phyloP scores from a whole-genome alignment of 306 rosid species.

The Quercus engelmannii region DNA sequence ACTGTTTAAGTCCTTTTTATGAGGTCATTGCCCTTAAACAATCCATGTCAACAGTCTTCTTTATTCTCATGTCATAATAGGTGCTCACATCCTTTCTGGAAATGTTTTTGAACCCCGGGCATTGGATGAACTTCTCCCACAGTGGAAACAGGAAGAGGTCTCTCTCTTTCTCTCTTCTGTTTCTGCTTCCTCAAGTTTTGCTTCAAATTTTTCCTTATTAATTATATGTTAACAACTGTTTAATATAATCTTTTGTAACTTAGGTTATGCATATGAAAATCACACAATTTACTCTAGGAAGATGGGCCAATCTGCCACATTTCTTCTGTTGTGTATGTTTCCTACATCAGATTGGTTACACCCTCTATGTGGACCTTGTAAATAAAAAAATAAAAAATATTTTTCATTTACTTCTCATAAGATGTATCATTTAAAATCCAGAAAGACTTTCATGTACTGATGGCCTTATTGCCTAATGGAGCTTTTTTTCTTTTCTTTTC shows the following conservation, averaged over 20 bases:
- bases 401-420: not conserved
- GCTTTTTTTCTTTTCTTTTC: not conserved
- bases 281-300: not conserved
- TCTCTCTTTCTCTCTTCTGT: not conserved
- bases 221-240: not conserved
- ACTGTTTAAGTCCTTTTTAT: not conserved
- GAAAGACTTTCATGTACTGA: not conserved
- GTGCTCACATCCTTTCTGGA: slow-evolving; percentile 91
- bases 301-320: not conserved
- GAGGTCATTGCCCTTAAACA: not conserved
- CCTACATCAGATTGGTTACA: not conserved
- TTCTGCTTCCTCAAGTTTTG: not conserved
- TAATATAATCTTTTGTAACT: not conserved
- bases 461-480: not conserved
- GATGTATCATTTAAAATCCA: not conserved
- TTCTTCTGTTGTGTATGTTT: not conserved
- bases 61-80: slow-evolving; percentile 32
- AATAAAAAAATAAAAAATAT: not conserved
- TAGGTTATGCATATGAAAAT: not conserved
- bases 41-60: not conserved
- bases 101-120: slow-evolving; percentile 95
- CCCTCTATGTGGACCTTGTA: not conserved
- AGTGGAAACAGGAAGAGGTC: slow-evolving; percentile 84
- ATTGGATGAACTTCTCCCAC: slow-evolving; percentile 76
- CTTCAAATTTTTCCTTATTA: not conserved